A percentile compares a stretch with the other conserved stretches of the same genome.
Conservation (phyloP, 768 basidiomycete species). For the Tylopilus subfusipes region DNA sequence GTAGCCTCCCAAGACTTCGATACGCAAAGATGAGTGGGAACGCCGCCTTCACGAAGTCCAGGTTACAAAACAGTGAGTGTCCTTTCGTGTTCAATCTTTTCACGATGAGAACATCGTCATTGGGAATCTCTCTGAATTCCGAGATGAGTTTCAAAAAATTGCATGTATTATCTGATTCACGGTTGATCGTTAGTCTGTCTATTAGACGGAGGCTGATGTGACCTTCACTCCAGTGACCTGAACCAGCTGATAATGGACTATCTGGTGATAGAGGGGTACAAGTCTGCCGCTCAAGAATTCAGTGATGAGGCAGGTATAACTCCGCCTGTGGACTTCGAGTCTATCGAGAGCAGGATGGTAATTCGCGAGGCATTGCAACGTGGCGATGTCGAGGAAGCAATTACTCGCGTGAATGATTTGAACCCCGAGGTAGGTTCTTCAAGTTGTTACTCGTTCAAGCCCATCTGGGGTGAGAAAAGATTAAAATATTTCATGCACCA, state of each 20-base stretch:
- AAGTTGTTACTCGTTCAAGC: slow-evolving; percentile 1
- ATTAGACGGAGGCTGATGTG: slow-evolving; percentile 15
- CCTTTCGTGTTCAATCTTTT: slow-evolving; percentile 12
- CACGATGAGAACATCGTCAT: slow-evolving; percentile 68
- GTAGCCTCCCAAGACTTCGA: slow-evolving; percentile 51
- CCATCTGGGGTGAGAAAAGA: slow-evolving; percentile 47
- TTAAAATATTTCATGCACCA: slow-evolving; percentile 98
- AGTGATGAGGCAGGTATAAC: slow-evolving; percentile 79
- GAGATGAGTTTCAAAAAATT: slow-evolving; percentile 66
- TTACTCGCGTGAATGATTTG: slow-evolving; percentile 91
- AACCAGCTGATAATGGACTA: slow-evolving; percentile 97
- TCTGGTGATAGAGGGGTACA: slow-evolving; percentile 96
- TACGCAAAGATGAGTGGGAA: slow-evolving; percentile 87
- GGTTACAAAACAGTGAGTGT: slow-evolving; percentile 85
- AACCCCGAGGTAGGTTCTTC: slow-evolving; percentile 92
- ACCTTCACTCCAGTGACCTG: slow-evolving; percentile 64
- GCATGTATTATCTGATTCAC: slow-evolving; percentile 86
- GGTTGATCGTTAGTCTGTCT: slow-evolving; percentile 24
- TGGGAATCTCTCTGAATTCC: slow-evolving; percentile 99
- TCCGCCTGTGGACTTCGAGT: slow-evolving; percentile 82
- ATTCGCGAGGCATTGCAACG: slow-evolving; percentile 92
- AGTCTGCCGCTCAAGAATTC: slow-evolving; percentile 93
- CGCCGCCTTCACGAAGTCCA: slow-evolving; percentile 75
- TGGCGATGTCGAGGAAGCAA: slow-evolving; percentile 93
- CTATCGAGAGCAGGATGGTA: slow-evolving; percentile 90